Evolutionary conservation across 129 eudicot genomes (phyloP).

Genomic region (Scalesia atractyloides): DNA sequence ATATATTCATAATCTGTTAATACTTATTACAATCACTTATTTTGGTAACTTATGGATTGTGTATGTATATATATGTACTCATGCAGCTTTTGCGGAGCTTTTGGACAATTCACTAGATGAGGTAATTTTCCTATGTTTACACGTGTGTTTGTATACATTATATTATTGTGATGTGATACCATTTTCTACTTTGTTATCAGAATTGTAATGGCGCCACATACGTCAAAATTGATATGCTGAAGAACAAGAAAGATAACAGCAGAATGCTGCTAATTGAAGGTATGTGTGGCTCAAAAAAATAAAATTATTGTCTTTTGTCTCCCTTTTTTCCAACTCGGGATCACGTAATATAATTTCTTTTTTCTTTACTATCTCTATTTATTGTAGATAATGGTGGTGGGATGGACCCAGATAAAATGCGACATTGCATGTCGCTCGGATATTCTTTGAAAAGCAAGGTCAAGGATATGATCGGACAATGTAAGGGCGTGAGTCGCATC

Average conservation of each 20-base stretch:
- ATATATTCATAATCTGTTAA: not conserved
- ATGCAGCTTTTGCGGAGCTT: constrained; percentile 94
- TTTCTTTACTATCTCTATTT: constrained; percentile 8
- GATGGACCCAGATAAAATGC: constrained; percentile 94
- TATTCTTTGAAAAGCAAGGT: constrained; percentile 91
- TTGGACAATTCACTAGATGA: constrained; percentile 95
- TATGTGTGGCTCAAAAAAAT: constrained; percentile 23
- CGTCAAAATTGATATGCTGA: constrained; percentile 77
- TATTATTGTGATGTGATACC: not conserved
- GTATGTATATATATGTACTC: not conserved
- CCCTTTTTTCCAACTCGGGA: not conserved
- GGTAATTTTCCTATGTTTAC: constrained; percentile 39
- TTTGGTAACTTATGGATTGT: not conserved
- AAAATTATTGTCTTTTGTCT: not conserved
- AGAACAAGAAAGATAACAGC: constrained; percentile 75
- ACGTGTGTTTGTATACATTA: not conserved
- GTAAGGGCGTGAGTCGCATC: constrained; percentile 36
- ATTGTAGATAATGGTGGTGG: constrained; percentile 93
- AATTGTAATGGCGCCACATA: constrained; percentile 83
- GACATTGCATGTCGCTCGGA: constrained; percentile 96
- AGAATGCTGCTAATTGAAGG: constrained; percentile 92
- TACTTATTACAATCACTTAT: constrained; percentile 1
- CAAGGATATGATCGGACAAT: constrained; percentile 88
- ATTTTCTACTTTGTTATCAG: constrained; percentile 32
- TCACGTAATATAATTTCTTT: not conserved